Percentiles rank a stretch among this genome's conserved stretches.
Evolutionary conservation across 768 basidiomycete species (phyloP).

Genomic region (Pleurotus tuoliensis): DNA sequence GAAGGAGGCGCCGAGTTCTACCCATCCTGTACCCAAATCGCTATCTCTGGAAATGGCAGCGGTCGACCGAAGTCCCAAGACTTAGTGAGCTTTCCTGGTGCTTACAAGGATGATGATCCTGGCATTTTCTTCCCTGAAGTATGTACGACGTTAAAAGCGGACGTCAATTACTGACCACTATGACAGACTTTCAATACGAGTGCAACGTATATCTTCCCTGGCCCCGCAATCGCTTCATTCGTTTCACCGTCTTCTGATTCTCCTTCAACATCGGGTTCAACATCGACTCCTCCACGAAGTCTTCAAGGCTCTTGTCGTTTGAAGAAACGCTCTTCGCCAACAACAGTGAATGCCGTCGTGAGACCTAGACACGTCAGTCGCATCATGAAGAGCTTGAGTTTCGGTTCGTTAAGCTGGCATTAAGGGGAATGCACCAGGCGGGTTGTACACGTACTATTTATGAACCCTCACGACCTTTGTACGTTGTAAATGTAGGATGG

Average conservation of each 20-base stretch:
- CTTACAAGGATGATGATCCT: constrained; percentile 65
- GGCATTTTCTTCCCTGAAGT: constrained; percentile 62
- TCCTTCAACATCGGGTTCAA: neutral
- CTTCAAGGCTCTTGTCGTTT: neutral
- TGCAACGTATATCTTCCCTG: constrained; percentile 42
- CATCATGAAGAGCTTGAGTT: neutral
- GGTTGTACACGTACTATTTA: too few species aligned
- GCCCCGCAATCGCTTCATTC: constrained; percentile 39
- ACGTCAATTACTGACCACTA: neutral
- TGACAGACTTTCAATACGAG: constrained; percentile 26
- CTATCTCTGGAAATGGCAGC: constrained; percentile 49
- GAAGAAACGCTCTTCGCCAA: neutral
- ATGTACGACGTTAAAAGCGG: constrained; percentile 7
- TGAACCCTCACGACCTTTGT: too few species aligned
- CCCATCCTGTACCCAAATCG: constrained; percentile 61
- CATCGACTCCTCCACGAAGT: neutral
- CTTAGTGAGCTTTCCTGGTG: constrained; percentile 68
- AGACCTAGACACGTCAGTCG: neutral
- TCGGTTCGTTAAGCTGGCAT: too few species aligned
- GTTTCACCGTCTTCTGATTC: neutral
- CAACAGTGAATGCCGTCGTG: neutral
- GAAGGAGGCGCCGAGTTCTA: constrained; percentile 77
- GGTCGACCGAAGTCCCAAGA: constrained; percentile 43
- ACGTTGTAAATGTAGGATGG: too few species aligned
- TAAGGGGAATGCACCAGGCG: too few species aligned